These are phyloP conservation scores for Penicillium manginii DNA, from an alignment of 495 filamentous ascomycete genomes.

Conservation along the genomic window DNA sequence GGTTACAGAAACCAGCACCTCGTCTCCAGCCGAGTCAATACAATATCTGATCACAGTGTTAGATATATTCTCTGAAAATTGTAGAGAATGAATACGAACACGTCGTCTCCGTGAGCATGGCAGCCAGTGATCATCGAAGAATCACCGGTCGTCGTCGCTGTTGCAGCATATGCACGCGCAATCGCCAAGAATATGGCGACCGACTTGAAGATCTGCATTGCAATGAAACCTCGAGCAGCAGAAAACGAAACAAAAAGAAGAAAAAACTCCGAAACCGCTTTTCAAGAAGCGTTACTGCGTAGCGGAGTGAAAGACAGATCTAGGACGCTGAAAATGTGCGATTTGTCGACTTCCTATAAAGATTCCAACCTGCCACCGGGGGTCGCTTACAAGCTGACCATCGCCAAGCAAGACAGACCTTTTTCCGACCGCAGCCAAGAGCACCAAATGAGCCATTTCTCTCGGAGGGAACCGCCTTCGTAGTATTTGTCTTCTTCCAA, in stretches of 20 bases:
- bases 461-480: slow-evolving; percentile 4
- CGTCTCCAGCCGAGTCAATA: slow-evolving; percentile 39
- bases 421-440: slow-evolving; percentile 17
- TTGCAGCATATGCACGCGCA: slow-evolving; percentile 20
- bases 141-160: slow-evolving; percentile 22
- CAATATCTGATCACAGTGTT: slow-evolving; percentile 30
- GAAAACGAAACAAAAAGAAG: neutral
- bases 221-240: neutral
- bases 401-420: slow-evolving; percentile 18
- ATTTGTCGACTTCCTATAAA: slow-evolving; percentile 1
- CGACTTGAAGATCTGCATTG: slow-evolving; percentile 17
- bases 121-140: slow-evolving; percentile 44
- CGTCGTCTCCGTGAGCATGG: slow-evolving; percentile 40
- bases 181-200: slow-evolving; percentile 16
- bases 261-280: neutral
- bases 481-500: slow-evolving; percentile 18
- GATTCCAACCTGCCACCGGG: neutral
- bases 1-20: slow-evolving; percentile 44
- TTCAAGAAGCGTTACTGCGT: no score
- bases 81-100: slow-evolving; percentile 4
- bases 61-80: no score
- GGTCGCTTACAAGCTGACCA: slow-evolving; percentile 15
- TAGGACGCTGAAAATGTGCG: neutral
- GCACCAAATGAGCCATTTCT: neutral
- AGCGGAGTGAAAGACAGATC: neutral